Percentiles rank a stretch among this genome's conserved stretches.
Evolutionary conservation across 202 grass and related monocot species (phyloP).

Genomic region (Bolboschoenoplectus hybrid): DNA sequence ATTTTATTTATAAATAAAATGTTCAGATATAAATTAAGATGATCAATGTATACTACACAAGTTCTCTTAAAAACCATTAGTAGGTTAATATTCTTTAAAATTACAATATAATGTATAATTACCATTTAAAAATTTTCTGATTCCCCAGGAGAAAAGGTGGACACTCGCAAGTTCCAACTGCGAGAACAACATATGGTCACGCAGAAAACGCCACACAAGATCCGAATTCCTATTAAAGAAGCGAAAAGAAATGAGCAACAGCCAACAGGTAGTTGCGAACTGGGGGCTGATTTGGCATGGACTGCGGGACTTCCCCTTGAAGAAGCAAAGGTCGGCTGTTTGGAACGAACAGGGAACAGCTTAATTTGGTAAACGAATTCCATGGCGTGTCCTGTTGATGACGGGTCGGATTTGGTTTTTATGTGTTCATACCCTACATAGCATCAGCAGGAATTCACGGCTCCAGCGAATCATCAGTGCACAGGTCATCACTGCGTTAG

Average conservation of each 20-base stretch:
- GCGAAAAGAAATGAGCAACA: not conserved
- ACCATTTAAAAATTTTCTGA: too few relatives aligned
- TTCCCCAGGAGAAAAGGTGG: too few relatives aligned
- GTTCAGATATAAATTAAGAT: not conserved
- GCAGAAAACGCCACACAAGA: not conserved
- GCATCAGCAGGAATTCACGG: not conserved
- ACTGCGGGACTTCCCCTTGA: not conserved
- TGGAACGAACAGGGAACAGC: not conserved
- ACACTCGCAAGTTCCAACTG: not conserved
- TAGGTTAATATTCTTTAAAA: too few relatives aligned
- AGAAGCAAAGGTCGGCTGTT: constrained; percentile 17
- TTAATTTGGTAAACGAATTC: not conserved
- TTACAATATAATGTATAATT: too few relatives aligned
- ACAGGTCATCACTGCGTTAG: not conserved
- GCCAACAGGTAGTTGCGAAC: not conserved
- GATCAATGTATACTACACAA: not conserved
- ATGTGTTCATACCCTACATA: not conserved
- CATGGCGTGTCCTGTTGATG: constrained; percentile 1
- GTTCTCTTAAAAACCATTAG: too few relatives aligned
- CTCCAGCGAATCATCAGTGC: not conserved
- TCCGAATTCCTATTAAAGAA: not conserved
- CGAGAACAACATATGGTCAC: constrained; percentile 12
- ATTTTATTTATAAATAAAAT: too few relatives aligned
- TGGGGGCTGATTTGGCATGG: constrained; percentile 15
- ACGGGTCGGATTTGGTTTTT: constrained; percentile 19